A percentile compares a stretch with the other conserved stretches of the same genome.
Evolutionary conservation across 2,329 filamentous ascomycete species (phyloP).

Genomic region (Botrytis pseudocinerea): DNA sequence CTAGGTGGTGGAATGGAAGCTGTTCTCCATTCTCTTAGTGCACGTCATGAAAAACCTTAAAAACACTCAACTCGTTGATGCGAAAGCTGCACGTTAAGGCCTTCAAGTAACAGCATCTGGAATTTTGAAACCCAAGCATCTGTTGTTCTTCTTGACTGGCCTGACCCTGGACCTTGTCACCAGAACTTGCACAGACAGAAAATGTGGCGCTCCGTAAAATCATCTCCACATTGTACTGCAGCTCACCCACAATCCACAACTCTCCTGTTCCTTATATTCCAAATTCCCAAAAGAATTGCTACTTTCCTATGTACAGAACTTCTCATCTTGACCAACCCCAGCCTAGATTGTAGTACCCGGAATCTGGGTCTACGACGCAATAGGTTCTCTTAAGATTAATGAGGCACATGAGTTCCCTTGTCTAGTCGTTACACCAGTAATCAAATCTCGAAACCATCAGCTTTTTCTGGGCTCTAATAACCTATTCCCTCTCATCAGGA

Average conservation of each 20-base stretch:
- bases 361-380: neutral
- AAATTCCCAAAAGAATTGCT: constrained; percentile 4
- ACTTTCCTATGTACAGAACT: neutral
- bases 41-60: constrained; percentile 3
- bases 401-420: neutral
- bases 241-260: constrained; percentile 1
- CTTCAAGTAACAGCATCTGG: neutral
- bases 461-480: neutral
- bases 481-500: neutral
- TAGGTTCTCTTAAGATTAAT: neutral
- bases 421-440: neutral
- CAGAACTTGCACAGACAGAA: constrained; percentile 8
- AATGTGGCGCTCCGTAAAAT: constrained; percentile 5
- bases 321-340: constrained; percentile 1
- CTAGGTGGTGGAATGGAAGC: constrained; percentile 3
- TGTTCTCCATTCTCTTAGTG: constrained; percentile 8
- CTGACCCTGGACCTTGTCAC: neutral
- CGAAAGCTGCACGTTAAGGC: neutral
- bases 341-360: neutral
- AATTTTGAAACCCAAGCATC: neutral
- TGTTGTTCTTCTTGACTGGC: neutral
- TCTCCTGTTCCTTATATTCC: neutral
- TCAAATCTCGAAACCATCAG: neutral
- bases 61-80: neutral
- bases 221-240: constrained; percentile 16